A percentile compares a stretch with the other conserved stretches of the same genome.
Conservation (phyloP, 1,284 basidiomycete genomes). For the Cutaneotrichosporon cavernicola region DNA sequence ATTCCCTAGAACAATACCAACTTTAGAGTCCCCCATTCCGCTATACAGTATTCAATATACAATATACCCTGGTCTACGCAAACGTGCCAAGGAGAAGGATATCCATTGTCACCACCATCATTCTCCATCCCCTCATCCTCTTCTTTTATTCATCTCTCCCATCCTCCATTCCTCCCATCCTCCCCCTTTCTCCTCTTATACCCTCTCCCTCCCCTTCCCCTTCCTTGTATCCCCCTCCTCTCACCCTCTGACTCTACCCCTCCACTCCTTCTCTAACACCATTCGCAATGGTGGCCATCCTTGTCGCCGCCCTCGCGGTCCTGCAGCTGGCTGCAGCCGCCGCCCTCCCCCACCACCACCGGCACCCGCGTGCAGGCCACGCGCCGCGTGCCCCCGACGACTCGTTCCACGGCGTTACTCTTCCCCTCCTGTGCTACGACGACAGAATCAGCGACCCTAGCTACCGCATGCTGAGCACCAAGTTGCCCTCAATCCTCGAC, state of each 20-base stretch:
- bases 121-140: too few species aligned
- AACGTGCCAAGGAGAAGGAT: background rate
- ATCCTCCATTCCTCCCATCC: background rate
- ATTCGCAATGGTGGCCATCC: background rate
- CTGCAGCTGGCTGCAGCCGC: conserved; percentile 20
- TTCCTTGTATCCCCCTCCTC: background rate
- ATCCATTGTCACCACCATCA: background rate
- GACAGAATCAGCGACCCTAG: conserved; percentile 18
- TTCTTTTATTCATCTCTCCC: background rate
- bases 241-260: background rate
- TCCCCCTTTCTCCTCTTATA: background rate
- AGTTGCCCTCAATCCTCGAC: conserved; percentile 26
- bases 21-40: too few species aligned
- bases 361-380: background rate
- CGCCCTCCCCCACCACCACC: background rate
- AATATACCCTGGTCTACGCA: too few species aligned
- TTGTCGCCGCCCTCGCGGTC: conserved; percentile 1
- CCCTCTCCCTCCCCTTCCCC: background rate
- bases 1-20: too few species aligned
- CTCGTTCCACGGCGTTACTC: background rate
- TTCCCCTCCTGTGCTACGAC: conserved; percentile 18
- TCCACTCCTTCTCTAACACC: background rate
- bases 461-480: conserved; percentile 22
- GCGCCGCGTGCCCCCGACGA: background rate
- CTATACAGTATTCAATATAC: too few species aligned